These are phyloP conservation scores for Tritrichomonas musculus DNA, from an alignment of 208 protist genomes.

Conservation along the genomic window DNA sequence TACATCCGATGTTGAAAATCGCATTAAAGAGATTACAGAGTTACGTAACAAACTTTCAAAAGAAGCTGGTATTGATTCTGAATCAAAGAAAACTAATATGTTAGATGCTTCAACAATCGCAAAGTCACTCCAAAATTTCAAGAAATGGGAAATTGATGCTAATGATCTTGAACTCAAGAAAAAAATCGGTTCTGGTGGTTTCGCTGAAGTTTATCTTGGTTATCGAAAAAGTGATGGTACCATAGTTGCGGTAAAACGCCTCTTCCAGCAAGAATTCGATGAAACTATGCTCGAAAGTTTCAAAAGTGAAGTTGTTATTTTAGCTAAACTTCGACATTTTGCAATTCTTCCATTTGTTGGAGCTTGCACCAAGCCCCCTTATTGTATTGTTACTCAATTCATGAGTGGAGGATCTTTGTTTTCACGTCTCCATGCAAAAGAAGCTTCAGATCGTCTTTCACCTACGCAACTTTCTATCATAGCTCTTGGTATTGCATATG, in stretches of 20 bases:
- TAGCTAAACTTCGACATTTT: background rate
- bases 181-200: constrained; percentile 26
- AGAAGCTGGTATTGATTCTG: background rate
- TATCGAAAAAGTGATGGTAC: background rate
- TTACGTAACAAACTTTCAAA: background rate
- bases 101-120: background rate
- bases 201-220: background rate
- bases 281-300: background rate
- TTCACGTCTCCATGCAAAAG: background rate
- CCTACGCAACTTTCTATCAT: constrained; percentile 22
- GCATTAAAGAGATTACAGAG: background rate
- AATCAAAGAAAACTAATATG: background rate
- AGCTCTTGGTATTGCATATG: constrained; percentile 24
- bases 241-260: background rate
- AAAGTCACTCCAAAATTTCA: background rate
- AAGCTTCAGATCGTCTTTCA: background rate
- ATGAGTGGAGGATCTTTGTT: constrained; percentile 15
- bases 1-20: background rate
- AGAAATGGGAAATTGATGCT: background rate
- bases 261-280: constrained; percentile 1
- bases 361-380: constrained; percentile 5
- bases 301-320: constrained; percentile 23
- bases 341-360: constrained; percentile 25
- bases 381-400: constrained; percentile 29
- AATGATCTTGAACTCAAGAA: background rate